Conservation (phyloP, 495 filamentous ascomycete genomes). For the Penicillium lagena region DNA sequence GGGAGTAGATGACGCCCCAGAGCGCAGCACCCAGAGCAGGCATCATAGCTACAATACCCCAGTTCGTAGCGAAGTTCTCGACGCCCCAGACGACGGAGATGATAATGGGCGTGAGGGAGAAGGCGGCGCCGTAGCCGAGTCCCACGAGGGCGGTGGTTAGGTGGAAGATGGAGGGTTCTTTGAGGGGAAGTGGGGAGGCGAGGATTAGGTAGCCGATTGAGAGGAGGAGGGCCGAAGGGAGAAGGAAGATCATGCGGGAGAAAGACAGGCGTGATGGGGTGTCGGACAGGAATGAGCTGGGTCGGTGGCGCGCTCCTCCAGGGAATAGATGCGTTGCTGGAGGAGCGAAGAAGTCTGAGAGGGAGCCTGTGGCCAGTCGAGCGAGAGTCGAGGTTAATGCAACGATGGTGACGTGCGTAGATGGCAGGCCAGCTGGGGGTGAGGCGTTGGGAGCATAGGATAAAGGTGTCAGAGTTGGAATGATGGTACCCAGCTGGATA, state of each 20-base stretch:
- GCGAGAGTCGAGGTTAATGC: constrained; percentile 86
- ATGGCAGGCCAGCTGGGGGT: constrained; percentile 59
- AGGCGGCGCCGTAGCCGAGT: constrained; percentile 86
- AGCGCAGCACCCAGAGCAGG: constrained; percentile 78
- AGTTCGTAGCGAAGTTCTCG: constrained; percentile 97
- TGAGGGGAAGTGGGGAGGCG: constrained; percentile 62
- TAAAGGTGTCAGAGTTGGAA: constrained; percentile 73
- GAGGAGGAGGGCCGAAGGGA: constrained; percentile 66
- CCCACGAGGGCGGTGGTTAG: constrained; percentile 74
- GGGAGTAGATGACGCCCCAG: constrained; percentile 80
- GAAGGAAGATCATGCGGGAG: constrained; percentile 74
- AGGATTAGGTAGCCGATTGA: constrained; percentile 71
- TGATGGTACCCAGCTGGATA: constrained; percentile 74
- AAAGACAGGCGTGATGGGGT: constrained; percentile 42
- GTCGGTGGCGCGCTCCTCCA: constrained; percentile 14
- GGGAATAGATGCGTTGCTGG: constrained; percentile 34
- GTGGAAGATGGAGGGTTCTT: constrained; percentile 65
- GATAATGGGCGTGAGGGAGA: constrained; percentile 84
- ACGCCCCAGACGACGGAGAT: constrained; percentile 95
- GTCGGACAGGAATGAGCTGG: constrained; percentile 16
- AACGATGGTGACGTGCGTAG: constrained; percentile 88
- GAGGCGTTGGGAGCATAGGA: constrained; percentile 33
- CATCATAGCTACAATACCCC: constrained; percentile 88
- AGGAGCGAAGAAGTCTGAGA: constrained; percentile 86
- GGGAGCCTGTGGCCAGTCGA: constrained; percentile 74